A percentile compares a stretch with the other conserved stretches of the same genome.
These are phyloP conservation scores for Salix viminalis DNA, from an alignment of 345 rosid genomes.

Conservation along the genomic window DNA sequence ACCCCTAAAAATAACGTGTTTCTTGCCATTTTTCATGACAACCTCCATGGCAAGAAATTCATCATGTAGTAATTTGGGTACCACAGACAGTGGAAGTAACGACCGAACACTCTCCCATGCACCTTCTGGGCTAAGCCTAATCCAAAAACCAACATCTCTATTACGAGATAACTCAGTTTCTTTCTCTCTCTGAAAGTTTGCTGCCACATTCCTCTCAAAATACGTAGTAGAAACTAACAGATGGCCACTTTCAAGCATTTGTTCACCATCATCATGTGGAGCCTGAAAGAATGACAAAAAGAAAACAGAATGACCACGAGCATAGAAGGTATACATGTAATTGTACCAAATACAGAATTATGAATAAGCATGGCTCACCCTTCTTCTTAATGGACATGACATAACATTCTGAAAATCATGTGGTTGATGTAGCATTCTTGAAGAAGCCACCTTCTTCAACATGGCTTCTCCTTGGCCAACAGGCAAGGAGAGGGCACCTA, in stretches of 20 bases:
- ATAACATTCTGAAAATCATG: conserved; percentile 46
- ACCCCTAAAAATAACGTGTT: conserved; percentile 83
- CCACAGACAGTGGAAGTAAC: conserved; percentile 74
- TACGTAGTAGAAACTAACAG: conserved; percentile 67
- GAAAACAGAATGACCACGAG: conserved; percentile 2
- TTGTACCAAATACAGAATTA: not conserved
- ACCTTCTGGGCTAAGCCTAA: conserved; percentile 56
- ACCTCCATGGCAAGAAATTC: conserved; percentile 85
- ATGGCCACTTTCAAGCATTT: conserved; percentile 51
- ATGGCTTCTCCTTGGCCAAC: conserved; percentile 59
- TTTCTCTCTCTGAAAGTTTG: conserved; percentile 49
- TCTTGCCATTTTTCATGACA: conserved; percentile 84
- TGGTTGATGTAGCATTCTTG: conserved; percentile 61
- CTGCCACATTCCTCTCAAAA: conserved; percentile 60
- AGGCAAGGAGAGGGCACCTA: conserved; percentile 81
- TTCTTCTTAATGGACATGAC: conserved; percentile 61
- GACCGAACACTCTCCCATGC: conserved; percentile 84
- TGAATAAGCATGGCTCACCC: conserved; percentile 44
- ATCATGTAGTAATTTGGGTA: conserved; percentile 56
- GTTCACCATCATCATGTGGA: conserved; percentile 48
- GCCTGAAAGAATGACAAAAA: conserved; percentile 22
- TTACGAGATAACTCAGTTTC: conserved; percentile 39
- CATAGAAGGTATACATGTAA: not conserved
- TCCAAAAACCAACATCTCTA: conserved; percentile 86
- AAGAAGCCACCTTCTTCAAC: conserved; percentile 74